Conservation (phyloP, 352 stramenopile genomes). For the Phytophthora melonis region DNA sequence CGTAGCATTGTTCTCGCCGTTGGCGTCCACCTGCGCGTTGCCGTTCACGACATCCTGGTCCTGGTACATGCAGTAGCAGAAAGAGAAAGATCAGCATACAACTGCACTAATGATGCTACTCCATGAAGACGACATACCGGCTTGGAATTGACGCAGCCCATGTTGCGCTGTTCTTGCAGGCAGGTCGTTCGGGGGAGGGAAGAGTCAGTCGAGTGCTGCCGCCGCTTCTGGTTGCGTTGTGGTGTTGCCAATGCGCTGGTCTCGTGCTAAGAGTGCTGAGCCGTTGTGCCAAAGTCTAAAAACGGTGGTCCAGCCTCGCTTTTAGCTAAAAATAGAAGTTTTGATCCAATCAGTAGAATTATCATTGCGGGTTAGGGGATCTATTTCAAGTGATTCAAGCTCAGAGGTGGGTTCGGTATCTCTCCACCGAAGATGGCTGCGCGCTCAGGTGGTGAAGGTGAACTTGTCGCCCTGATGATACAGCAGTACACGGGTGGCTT, state of each 20-base stretch:
- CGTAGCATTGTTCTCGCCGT: constrained; percentile 43
- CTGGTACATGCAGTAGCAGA: constrained; percentile 11
- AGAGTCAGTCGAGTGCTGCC: constrained; percentile 37
- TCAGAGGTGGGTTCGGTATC: constrained; percentile 5
- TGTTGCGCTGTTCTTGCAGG: constrained; percentile 30
- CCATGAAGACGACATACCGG: constrained; percentile 42
- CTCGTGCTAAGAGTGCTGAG: constrained; percentile 1
- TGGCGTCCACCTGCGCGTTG: constrained; percentile 45
- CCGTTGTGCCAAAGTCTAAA: constrained; percentile 29
- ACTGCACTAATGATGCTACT: background rate
- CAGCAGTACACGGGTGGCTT: constrained; percentile 17
- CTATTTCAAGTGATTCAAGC: constrained; percentile 33
- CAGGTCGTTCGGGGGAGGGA: constrained; percentile 5
- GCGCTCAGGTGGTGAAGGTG: constrained; percentile 74
- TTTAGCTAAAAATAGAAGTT: constrained; percentile 40
- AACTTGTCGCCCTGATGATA: constrained; percentile 70
- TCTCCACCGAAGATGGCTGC: constrained; percentile 17
- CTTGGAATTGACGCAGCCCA: constrained; percentile 85
- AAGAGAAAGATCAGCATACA: background rate
- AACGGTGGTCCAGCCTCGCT: constrained; percentile 11
- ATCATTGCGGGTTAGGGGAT: constrained; percentile 16
- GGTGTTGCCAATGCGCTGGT: constrained; percentile 22
- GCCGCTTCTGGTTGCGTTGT: constrained; percentile 46
- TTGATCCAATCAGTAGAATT: constrained; percentile 27
- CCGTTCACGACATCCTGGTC: constrained; percentile 58